These are phyloP conservation scores for Xylaria flabelliformis DNA, from an alignment of 495 filamentous ascomycete species.

Conservation along the genomic window DNA sequence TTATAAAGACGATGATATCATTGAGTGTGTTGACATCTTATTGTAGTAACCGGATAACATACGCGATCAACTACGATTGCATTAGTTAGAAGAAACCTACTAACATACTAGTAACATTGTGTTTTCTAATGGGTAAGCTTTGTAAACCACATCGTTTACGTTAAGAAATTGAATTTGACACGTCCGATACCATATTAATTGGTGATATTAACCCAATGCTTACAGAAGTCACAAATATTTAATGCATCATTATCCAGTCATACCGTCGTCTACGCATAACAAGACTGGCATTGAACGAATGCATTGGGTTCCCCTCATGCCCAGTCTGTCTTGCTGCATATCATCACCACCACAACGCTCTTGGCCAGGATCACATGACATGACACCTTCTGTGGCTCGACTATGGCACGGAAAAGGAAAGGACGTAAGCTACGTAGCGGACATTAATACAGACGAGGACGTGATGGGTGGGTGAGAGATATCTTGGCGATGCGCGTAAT, in stretches of 20 bases:
- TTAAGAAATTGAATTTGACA: neutral
- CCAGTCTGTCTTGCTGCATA: neutral
- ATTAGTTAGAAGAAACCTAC: neutral
- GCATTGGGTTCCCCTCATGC: neutral
- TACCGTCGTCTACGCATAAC: neutral
- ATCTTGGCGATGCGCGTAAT: conserved; percentile 23
- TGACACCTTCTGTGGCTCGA: conserved; percentile 14
- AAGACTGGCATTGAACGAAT: neutral
- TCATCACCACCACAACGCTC: neutral
- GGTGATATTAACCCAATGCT: neutral
- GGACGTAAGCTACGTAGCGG: neutral
- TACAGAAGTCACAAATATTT: neutral
- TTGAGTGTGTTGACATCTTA: neutral
- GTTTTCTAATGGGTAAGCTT: neutral
- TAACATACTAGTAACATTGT: neutral
- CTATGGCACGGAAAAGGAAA: neutral
- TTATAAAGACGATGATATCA: neutral
- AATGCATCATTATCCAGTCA: neutral
- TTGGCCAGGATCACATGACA: conserved; percentile 10
- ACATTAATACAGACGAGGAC: neutral
- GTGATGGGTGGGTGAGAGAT: neutral
- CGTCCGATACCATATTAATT: neutral
- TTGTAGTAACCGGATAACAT: no score
- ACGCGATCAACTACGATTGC: neutral
- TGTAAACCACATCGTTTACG: neutral